These are phyloP conservation scores for Apiospora malaysiana DNA, from an alignment of 2,329 filamentous ascomycete species.

Conservation along the genomic window DNA sequence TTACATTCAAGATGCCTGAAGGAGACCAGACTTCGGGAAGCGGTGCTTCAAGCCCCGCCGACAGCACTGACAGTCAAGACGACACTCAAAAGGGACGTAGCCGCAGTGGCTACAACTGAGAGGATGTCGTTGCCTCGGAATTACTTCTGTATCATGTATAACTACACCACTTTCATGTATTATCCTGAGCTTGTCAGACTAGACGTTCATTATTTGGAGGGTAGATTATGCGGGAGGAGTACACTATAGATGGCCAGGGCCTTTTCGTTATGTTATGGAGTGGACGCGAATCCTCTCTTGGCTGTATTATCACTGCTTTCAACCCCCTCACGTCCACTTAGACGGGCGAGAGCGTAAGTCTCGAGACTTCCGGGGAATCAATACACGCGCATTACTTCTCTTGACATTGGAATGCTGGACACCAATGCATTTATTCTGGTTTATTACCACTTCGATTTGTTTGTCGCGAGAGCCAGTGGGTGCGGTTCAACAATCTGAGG, in stretches of 20 bases:
- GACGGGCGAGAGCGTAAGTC: constrained; percentile 5
- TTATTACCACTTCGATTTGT: neutral
- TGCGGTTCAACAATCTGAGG: too few species aligned
- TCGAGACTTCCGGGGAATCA: neutral
- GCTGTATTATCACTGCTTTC: neutral
- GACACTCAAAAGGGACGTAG: constrained; percentile 22
- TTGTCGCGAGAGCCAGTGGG: neutral
- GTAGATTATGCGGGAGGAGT: neutral
- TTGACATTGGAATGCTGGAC: neutral
- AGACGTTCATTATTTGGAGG: neutral
- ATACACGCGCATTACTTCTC: neutral
- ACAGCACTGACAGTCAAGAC: constrained; percentile 20
- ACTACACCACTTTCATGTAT: too few species aligned
- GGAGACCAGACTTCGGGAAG: constrained; percentile 7
- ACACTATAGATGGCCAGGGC: neutral
- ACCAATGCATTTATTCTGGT: neutral
- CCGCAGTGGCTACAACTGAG: constrained; percentile 25
- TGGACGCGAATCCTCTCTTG: neutral
- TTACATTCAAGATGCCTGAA: neutral
- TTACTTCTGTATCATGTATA: too few species aligned
- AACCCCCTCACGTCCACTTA: neutral
- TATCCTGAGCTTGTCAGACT: neutral
- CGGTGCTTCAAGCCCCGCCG: constrained; percentile 18
- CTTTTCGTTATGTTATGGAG: neutral
- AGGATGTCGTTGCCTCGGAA: neutral